Conservation (phyloP, 225 moss, liverwort and hornwort species). For the Pleurozium schreberi region DNA sequence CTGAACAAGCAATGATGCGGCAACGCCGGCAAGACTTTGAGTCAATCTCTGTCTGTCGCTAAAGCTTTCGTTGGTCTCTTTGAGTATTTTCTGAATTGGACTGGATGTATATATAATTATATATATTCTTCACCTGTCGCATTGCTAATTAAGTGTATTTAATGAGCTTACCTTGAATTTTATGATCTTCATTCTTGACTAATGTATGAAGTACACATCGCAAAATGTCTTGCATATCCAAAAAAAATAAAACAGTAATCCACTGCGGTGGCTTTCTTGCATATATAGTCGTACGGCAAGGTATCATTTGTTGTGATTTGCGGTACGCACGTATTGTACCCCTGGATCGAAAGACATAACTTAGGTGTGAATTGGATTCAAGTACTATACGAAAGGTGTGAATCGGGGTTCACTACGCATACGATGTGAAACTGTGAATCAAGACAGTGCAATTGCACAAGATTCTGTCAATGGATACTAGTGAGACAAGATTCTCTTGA, state of each 20-base stretch:
- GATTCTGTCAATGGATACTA: neutral
- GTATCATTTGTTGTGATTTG: neutral
- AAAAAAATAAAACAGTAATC: too few species aligned
- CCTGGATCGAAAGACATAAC: neutral
- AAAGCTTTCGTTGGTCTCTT: neutral
- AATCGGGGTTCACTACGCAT: neutral
- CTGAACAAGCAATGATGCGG: neutral
- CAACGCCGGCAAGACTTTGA: neutral
- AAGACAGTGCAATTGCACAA: neutral
- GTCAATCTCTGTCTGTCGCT: neutral
- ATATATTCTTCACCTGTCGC: neutral
- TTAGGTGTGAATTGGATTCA: neutral
- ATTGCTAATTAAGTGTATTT: neutral
- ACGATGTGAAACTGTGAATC: neutral
- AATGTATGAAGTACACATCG: neutral
- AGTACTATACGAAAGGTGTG: neutral
- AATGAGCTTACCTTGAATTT: neutral
- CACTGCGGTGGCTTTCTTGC: neutral
- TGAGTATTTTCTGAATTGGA: neutral
- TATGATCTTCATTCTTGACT: neutral
- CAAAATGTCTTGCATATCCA: neutral
- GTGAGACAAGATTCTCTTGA: neutral
- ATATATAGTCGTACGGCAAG: neutral
- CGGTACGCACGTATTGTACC: neutral
- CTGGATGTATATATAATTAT: too few species aligned